A percentile compares a stretch with the other conserved stretches of the same genome.
phyloP scores from a whole-genome alignment of 2,329 filamentous ascomycete genomes.

The Claviceps cyperi region DNA sequence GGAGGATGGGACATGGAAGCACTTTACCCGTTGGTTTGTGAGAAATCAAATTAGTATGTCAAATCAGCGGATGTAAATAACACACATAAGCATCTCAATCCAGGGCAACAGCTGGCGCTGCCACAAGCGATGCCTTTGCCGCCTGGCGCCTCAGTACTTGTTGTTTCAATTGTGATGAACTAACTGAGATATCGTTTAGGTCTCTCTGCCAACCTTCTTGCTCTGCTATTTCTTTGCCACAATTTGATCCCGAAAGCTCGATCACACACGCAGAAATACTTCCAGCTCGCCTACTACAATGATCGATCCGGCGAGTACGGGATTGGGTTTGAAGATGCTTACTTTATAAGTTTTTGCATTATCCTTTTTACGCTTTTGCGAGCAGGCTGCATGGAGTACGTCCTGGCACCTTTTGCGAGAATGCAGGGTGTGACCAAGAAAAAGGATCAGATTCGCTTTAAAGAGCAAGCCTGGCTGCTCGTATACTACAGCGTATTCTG shows the following conservation, averaged over 20 bases:
- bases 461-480: constrained; percentile 86
- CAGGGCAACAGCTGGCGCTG: too few relatives aligned
- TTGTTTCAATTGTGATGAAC: not conserved
- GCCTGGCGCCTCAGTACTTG: too few relatives aligned
- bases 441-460: constrained; percentile 71
- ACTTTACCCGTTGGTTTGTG: constrained; percentile 54
- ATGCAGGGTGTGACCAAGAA: constrained; percentile 56
- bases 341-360: constrained; percentile 64
- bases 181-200: constrained; percentile 26
- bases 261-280: constrained; percentile 72
- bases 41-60: constrained; percentile 66
- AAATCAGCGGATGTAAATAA: too few relatives aligned
- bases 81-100: too few relatives aligned
- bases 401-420: constrained; percentile 65
- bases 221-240: constrained; percentile 71
- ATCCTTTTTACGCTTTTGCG: constrained; percentile 78
- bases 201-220: constrained; percentile 72
- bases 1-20: constrained; percentile 46
- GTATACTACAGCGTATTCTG: constrained; percentile 75
- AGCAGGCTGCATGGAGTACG: constrained; percentile 73
- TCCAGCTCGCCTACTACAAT: constrained; percentile 74
- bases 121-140: too few relatives aligned
- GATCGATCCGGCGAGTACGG: constrained; percentile 53
- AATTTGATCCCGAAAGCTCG: constrained; percentile 68
- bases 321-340: constrained; percentile 65